Base-by-base conservation (phyloP, 2,329 filamentous ascomycete genomes). In the Exserohilum rostratum region DNA sequence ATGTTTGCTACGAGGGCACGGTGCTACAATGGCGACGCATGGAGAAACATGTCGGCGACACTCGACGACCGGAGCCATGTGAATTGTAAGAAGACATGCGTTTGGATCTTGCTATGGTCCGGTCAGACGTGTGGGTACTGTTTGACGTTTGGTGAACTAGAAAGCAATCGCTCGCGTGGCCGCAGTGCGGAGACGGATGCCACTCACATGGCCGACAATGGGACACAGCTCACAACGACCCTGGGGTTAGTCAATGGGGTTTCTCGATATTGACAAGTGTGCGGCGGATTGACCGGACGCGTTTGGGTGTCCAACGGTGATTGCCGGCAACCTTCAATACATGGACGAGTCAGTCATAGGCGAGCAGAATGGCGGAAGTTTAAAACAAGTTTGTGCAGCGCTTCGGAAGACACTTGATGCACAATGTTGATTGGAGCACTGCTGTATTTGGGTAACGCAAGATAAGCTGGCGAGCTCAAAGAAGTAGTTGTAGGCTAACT, bases 271-370 rank as follows among this genome's bases (percentile, higher is more conserved):
- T 22, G 10, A 43, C 39, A 37, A 45, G 25, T 27, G 27, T 17
- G 33, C 35, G 33, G 33, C 35, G 33, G 11, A 39, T 50, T 39
- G n/a, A 54, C 25, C 33, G 27, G 20, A 38, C 29, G 33, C n/a
- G 10, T 33, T 39, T 22, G 25, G 27, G 34, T 31, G 46, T 40
- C 33, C 20, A 37, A 54, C 30, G 35, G 39, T 44, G 13, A 25
- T 39, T 18, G 18, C 31, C 43, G 11, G 22, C 13, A 42, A 22
- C 22, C 9, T 35, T 47, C 35, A 30, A 51, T 35, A n/a, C 22
- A 27, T 22, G 17, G 33, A 40, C 52, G 52, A 54, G 52, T 54
- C 52, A 54, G 47, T 18, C 7, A 40, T 54, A 33, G 46, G 30
- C 29, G 30, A 55, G 30, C 27, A 50, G 52, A 55, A 55, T 27